A percentile compares a stretch with the other conserved stretches of the same genome.
These are phyloP conservation scores for Aspergillus ruber DNA, from an alignment of 2,329 filamentous ascomycete species.

Conservation along the genomic window DNA sequence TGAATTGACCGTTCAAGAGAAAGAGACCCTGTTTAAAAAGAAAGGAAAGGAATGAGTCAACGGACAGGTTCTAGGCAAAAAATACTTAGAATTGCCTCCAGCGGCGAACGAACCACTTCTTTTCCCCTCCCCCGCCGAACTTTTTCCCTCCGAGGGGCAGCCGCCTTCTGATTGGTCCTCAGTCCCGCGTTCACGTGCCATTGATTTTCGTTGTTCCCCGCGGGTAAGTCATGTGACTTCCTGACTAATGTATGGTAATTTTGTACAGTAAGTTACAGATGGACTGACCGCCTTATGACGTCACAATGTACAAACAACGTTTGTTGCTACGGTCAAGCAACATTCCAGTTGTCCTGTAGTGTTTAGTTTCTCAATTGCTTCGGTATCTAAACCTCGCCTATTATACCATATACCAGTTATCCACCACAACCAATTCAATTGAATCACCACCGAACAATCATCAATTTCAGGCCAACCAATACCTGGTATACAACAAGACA, in stretches of 20 bases:
- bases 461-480: too few relatives aligned
- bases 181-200: background rate
- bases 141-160: conserved; percentile 9
- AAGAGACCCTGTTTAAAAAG: conserved; percentile 1
- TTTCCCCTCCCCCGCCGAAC: conserved; percentile 14
- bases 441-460: background rate
- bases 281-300: conserved; percentile 10
- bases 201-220: conserved; percentile 2
- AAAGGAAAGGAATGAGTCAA: conserved; percentile 16
- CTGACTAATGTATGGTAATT: background rate
- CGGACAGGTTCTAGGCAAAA: background rate
- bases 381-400: background rate
- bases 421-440: conserved; percentile 5
- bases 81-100: background rate
- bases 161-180: background rate
- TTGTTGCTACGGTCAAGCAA: background rate
- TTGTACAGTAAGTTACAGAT: background rate
- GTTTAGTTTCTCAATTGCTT: background rate
- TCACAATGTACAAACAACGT: conserved; percentile 9
- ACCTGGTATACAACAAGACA: too few relatives aligned
- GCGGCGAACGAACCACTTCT: conserved; percentile 2
- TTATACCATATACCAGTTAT: background rate
- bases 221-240: conserved; percentile 1
- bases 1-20: conserved; percentile 4
- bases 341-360: background rate